Percentiles rank a stretch among this genome's conserved stretches.
These are phyloP conservation scores for Sarocladium strictum DNA, from an alignment of 2,329 filamentous ascomycete species.

Conservation along the genomic window DNA sequence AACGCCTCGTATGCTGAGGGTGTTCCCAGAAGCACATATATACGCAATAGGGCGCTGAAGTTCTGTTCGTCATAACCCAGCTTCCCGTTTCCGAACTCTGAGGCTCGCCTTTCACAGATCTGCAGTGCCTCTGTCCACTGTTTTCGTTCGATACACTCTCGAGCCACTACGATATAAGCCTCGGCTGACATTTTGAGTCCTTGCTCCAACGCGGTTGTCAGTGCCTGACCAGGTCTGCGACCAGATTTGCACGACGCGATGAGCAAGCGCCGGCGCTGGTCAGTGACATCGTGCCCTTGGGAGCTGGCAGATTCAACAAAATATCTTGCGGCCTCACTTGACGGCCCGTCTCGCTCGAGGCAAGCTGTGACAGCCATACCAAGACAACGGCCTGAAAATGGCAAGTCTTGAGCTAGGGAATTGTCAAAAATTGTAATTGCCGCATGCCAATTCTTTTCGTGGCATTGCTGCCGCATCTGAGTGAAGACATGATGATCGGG, in stretches of 20 bases:
- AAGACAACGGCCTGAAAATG: slow-evolving; percentile 34
- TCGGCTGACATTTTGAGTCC: slow-evolving; percentile 27
- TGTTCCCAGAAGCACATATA: background rate
- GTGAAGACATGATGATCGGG: background rate
- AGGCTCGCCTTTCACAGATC: slow-evolving; percentile 30
- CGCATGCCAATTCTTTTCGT: background rate
- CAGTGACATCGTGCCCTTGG: slow-evolving; percentile 35
- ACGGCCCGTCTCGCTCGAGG: slow-evolving; percentile 24
- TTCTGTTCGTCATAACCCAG: slow-evolving; percentile 31
- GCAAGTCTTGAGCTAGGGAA: slow-evolving; percentile 16
- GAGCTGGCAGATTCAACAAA: slow-evolving; percentile 34
- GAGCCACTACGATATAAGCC: slow-evolving; percentile 23
- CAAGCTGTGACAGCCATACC: slow-evolving; percentile 41
- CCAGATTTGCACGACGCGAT: slow-evolving; percentile 29
- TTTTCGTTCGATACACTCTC: background rate
- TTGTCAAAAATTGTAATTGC: background rate
- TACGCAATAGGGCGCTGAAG: slow-evolving; percentile 28
- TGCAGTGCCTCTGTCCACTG: slow-evolving; percentile 23
- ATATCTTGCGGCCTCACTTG: slow-evolving; percentile 25
- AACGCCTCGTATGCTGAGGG: slow-evolving; percentile 25
- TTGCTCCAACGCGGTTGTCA: slow-evolving; percentile 21
- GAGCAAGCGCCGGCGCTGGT: slow-evolving; percentile 33
- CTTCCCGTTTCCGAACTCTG: slow-evolving; percentile 29
- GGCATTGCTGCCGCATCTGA: background rate
- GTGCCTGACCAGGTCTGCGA: slow-evolving; percentile 18